Conservation (phyloP, 176 grass and related monocot genomes). For the Juncus effusus region DNA sequence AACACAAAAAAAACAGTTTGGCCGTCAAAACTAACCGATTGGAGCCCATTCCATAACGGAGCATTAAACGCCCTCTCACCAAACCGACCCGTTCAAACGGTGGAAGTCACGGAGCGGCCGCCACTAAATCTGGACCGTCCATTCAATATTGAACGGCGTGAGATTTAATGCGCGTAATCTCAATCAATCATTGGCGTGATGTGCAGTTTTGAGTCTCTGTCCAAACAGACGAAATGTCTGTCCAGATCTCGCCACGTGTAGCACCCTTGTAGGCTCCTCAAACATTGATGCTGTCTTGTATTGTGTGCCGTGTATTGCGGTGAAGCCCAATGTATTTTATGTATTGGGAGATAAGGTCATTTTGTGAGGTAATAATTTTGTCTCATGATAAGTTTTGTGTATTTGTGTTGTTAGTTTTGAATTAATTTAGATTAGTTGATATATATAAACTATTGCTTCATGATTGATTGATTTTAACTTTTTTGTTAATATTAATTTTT, state of each 20-base stretch:
- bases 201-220: constrained; percentile 3
- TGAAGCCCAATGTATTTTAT: neutral
- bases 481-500: too few species aligned
- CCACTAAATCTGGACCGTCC: constrained; percentile 7
- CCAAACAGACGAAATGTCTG: neutral
- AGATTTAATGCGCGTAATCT: neutral
- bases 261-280: neutral
- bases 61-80: neutral
- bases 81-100: constrained; percentile 14
- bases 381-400: neutral
- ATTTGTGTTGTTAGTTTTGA: neutral
- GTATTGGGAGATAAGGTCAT: too few species aligned
- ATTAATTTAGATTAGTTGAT: neutral
- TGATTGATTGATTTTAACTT: too few species aligned
- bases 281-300: neutral
- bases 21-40: constrained; percentile 2
- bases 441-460: too few species aligned
- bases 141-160: neutral
- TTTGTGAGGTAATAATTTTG: neutral
- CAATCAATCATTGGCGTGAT: neutral
- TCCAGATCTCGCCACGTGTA: constrained; percentile 3
- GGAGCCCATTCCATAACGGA: constrained; percentile 2
- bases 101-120: constrained; percentile 16
- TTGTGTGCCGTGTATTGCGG: neutral
- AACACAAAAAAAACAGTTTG: too few species aligned